phyloP scores from a whole-genome alignment of 306 rosid genomes.

The Vigna trinervia region DNA sequence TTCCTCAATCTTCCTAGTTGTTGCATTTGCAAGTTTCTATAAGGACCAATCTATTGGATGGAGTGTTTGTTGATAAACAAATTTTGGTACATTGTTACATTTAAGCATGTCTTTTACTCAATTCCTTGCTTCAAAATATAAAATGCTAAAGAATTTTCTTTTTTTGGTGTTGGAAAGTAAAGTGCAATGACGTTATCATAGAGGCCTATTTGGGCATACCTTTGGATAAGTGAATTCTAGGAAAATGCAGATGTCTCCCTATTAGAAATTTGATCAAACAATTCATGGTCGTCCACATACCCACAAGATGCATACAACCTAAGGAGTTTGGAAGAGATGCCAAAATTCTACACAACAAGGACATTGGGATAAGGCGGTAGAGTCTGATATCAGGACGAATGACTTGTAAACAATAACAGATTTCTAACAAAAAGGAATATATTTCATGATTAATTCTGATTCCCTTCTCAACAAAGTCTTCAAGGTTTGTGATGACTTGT shows the following conservation, averaged over 20 bases:
- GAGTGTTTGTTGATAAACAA: slow-evolving; percentile 4
- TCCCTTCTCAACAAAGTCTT: slow-evolving; percentile 62
- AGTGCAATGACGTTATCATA: slow-evolving; percentile 83
- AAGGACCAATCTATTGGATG: slow-evolving; percentile 17
- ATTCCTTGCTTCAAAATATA: slow-evolving; percentile 32
- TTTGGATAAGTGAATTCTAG: slow-evolving; percentile 86
- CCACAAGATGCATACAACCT: slow-evolving; percentile 70
- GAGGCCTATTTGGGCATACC: slow-evolving; percentile 68
- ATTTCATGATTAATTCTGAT: slow-evolving; percentile 61
- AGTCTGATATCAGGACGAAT: slow-evolving; percentile 60
- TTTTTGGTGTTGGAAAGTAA: slow-evolving; percentile 39
- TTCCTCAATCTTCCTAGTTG: too few species aligned
- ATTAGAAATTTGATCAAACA: slow-evolving; percentile 82
- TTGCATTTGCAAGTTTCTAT: slow-evolving; percentile 22
- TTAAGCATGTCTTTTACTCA: slow-evolving; percentile 9
- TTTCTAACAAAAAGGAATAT: slow-evolving; percentile 43
- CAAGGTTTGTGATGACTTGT: slow-evolving; percentile 65
- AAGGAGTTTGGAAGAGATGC: slow-evolving; percentile 71
- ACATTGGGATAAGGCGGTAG: slow-evolving; percentile 68
- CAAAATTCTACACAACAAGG: slow-evolving; percentile 63
- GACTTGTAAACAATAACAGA: slow-evolving; percentile 64
- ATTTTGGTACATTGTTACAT: slow-evolving; percentile 10
- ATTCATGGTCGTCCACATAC: slow-evolving; percentile 56
- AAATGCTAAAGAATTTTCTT: background rate
- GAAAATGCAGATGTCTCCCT: slow-evolving; percentile 64